These are phyloP conservation scores for Aspergillus calidoustus DNA, from an alignment of 2,329 filamentous ascomycete species.

Conservation along the genomic window DNA sequence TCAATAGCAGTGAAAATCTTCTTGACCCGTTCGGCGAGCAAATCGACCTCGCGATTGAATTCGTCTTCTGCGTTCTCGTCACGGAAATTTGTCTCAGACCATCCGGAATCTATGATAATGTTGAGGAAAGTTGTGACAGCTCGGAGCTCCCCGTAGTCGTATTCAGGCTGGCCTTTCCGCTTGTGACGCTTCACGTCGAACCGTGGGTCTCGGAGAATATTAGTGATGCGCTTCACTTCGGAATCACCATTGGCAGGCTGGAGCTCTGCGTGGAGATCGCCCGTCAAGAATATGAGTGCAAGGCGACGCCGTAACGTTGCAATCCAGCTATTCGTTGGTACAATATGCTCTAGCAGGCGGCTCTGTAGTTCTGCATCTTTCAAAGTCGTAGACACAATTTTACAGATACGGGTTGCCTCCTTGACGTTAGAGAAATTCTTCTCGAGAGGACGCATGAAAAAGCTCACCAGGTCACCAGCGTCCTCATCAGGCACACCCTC, in stretches of 20 bases:
- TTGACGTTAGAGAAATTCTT: slow-evolving; percentile 17
- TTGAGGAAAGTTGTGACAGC: slow-evolving; percentile 72
- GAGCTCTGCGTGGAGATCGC: slow-evolving; percentile 32
- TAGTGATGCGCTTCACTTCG: slow-evolving; percentile 36
- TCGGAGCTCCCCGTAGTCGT: slow-evolving; percentile 69
- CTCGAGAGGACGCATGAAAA: neutral
- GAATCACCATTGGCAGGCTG: slow-evolving; percentile 33
- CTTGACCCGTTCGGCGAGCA: slow-evolving; percentile 64
- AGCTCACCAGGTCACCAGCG: slow-evolving; percentile 30
- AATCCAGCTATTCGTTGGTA: slow-evolving; percentile 41
- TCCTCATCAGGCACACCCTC: slow-evolving; percentile 29
- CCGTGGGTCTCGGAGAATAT: slow-evolving; percentile 34
- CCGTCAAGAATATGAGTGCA: slow-evolving; percentile 41
- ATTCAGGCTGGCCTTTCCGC: slow-evolving; percentile 28
- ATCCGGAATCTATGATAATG: slow-evolving; percentile 72
- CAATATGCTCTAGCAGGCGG: slow-evolving; percentile 46
- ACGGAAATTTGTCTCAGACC: slow-evolving; percentile 36
- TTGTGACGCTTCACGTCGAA: slow-evolving; percentile 39
- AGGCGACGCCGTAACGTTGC: slow-evolving; percentile 48
- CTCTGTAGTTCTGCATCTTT: slow-evolving; percentile 44
- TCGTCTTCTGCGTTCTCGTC: slow-evolving; percentile 45
- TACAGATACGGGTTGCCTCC: slow-evolving; percentile 37
- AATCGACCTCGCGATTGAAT: slow-evolving; percentile 76
- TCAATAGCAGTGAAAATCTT: slow-evolving; percentile 65
- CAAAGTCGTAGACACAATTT: slow-evolving; percentile 39